Evolutionary conservation across 441 rosid genomes (phyloP), one percentile per base, ranked within the genome.

Genomic region (Pelargonium australe): DNA sequence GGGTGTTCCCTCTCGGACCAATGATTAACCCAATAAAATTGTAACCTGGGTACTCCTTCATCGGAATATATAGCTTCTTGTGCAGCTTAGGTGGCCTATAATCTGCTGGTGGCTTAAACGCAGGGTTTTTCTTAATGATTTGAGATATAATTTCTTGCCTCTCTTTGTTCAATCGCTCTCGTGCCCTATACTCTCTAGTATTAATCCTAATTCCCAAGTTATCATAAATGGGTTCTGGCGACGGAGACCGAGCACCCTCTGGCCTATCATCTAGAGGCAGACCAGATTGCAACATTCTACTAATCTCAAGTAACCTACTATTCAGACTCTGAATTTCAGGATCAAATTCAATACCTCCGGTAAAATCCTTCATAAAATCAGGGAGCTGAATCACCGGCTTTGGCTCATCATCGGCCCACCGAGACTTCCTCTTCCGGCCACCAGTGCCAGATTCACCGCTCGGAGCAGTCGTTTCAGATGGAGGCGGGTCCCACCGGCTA

Each of bases 51-150:
- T 84, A 92, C 62, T 92, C 96, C 78, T 92, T 92, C 92, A 85
- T 86, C 1, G 97, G 99, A 14, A 89, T 90, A 66, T 88, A 95
- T 68, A 95, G 92, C 84, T 95, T 92, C 87, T 91, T 95, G 23
- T 95, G 91, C 68, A 92, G 87, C 83, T 95, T 95, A 0, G 99
- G 98, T 0, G 97, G 96, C 69, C 98, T 81, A 67, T 95, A 91
- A 85, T 91, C 99, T 0, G 96, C 90, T 0, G 99, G 99, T 5
- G 99, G 99, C 81, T 92, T 95, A 73, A 86, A 95, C 0, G 97
- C 93, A 0, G 99, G 98, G 70, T 91, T 92, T 80, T 82, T 78
- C 80, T 92, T 92, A 19, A 95, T 86, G 65, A 95, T 95, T 85
- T 87, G 92, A 66, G 96, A 85, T 13, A 95, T 89, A 44, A 95